Evolutionary conservation across 306 rosid genomes (phyloP), one percentile per base, ranked within the genome.

Genomic region (Morella rubra): DNA sequence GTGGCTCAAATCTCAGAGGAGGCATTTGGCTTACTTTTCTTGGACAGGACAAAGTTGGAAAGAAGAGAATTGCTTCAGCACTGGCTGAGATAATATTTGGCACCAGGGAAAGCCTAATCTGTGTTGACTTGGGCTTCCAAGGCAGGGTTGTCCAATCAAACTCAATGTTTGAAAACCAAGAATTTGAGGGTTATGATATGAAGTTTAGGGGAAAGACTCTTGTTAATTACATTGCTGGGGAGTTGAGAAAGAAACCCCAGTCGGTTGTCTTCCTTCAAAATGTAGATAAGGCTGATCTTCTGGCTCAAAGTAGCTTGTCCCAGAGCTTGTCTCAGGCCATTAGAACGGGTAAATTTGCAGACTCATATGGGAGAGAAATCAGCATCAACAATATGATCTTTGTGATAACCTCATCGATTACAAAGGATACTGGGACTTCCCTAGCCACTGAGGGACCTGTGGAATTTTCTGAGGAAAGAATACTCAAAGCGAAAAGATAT

Each of bases 41-140:
- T 62, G 99, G 99, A 64, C 97, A 89, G 5, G 99, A 96, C 83
- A 87, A 75, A 76, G 64, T 92, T 50, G 99, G 98, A 46, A 92
- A 96, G 86, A 87, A 80, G 81, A 92, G 84, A 86, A 76, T 92
- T 76, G 92, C 90, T 71, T 46, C 79, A 67, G 90, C 92, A 59
- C 96, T 96, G 47, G 87, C 96, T 1, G 97, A 92, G 81, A 44
- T 56, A 47, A 58, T 95, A 77, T 84, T 82, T 81, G 91, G 93
- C 62, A 79, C 82, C 65, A 58, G 69, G 50, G 90, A 89, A 71
- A 84, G 84, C 79, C 59, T 96, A 46, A 87, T 92, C 71, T 77
- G 87, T 53, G 86, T 91, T 71, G 96, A 92, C 76, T 85, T 95
- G 81, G 81, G 84, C 73, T 83, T 76, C 24, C 84, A 71, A 73